Percentiles rank a stretch among this genome's conserved stretches.
Evolutionary conservation across 352 stramenopile genomes (phyloP).

Genomic region (Phytophthora megakarya): DNA sequence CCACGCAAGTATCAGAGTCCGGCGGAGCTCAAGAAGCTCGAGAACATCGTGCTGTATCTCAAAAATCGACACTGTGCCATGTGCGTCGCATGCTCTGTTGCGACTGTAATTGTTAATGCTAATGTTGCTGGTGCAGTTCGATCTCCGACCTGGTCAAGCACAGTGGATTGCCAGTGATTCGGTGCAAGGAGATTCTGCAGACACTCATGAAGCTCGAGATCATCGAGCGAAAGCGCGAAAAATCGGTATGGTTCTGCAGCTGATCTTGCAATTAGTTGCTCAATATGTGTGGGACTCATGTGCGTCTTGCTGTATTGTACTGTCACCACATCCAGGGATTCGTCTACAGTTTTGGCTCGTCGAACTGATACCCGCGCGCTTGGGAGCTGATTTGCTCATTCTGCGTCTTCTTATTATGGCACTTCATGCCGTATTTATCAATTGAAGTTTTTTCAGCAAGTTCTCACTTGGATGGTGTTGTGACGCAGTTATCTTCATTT

Average conservation of each 20-base stretch:
- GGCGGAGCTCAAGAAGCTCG: constrained; percentile 81
- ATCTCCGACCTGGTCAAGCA: constrained; percentile 86
- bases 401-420: no score
- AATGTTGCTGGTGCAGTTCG: constrained; percentile 41
- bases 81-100: constrained; percentile 39
- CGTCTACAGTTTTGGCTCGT: constrained; percentile 66
- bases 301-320: constrained; percentile 9
- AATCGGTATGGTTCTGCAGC: constrained; percentile 48
- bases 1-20: constrained; percentile 85
- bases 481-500: constrained; percentile 38
- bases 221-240: constrained; percentile 75
- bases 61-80: constrained; percentile 82
- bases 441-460: constrained; percentile 17
- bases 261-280: background rate
- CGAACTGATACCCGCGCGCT: constrained; percentile 17
- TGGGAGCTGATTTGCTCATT: no score
- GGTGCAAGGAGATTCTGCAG: constrained; percentile 88
- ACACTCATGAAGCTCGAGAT: constrained; percentile 87
- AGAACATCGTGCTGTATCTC: constrained; percentile 87
- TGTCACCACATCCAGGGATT: constrained; percentile 48
- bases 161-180: constrained; percentile 77
- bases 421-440: constrained; percentile 52
- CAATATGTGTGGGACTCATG: constrained; percentile 7
- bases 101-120: constrained; percentile 1
- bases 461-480: constrained; percentile 16